A percentile compares a stretch with the other conserved stretches of the same genome.
phyloP scores from a whole-genome alignment of 2,329 filamentous ascomycete species.

The Colletotrichum tanaceti region DNA sequence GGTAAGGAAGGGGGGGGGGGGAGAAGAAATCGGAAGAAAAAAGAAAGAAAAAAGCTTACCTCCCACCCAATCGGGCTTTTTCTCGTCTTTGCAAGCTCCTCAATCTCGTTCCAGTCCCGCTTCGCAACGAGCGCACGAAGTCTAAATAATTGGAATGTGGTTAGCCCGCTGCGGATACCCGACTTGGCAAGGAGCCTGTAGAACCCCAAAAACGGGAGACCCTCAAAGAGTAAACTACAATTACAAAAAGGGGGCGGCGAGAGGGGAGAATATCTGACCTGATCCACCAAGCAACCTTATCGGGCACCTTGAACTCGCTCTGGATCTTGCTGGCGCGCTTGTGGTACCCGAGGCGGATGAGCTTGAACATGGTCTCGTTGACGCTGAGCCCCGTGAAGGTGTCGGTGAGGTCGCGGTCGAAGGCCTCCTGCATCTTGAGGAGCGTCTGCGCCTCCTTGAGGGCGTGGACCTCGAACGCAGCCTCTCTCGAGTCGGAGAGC shows the following conservation, averaged over 20 bases:
- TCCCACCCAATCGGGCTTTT: slow-evolving; percentile 98
- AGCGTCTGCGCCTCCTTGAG: slow-evolving; percentile 85
- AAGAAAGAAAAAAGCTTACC: slow-evolving; percentile 62
- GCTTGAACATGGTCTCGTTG: slow-evolving; percentile 91
- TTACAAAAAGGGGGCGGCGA: neutral
- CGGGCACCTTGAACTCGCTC: slow-evolving; percentile 90
- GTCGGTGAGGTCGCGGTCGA: slow-evolving; percentile 85
- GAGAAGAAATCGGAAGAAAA: too few species aligned
- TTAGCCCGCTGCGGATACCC: neutral
- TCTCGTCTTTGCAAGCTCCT: slow-evolving; percentile 81
- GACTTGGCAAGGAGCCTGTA: slow-evolving; percentile 7
- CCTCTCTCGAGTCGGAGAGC: slow-evolving; percentile 85
- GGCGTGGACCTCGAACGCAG: slow-evolving; percentile 76
- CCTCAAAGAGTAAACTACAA: neutral
- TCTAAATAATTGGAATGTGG: slow-evolving; percentile 54
- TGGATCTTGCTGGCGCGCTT: slow-evolving; percentile 90
- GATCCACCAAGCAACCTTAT: slow-evolving; percentile 91
- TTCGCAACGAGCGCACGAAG: slow-evolving; percentile 89
- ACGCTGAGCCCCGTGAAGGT: slow-evolving; percentile 85
- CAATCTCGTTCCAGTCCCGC: slow-evolving; percentile 91
- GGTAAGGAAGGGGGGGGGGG: too few species aligned
- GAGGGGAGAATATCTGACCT: slow-evolving; percentile 56
- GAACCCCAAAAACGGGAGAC: neutral
- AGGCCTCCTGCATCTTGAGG: slow-evolving; percentile 84
- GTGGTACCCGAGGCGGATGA: slow-evolving; percentile 83